Percentiles rank a stretch among this genome's conserved stretches.
Conservation (phyloP, 805 yeast species). For the Pichia californica region DNA sequence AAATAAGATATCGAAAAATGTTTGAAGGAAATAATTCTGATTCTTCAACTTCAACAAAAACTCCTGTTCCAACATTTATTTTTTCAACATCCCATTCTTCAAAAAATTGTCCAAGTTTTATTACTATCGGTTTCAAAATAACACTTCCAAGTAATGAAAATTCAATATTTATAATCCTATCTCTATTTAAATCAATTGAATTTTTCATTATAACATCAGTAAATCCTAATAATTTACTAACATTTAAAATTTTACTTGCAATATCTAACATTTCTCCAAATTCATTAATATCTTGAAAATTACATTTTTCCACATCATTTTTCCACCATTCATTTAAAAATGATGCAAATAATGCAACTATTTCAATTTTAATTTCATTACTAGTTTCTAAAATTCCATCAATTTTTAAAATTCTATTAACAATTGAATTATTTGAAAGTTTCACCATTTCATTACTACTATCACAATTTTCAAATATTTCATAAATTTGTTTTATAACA, state of each 20-base stretch:
- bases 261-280: slow-evolving; percentile 23
- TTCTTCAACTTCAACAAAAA: slow-evolving; percentile 30
- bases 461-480: neutral
- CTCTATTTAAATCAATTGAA: neutral
- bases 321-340: slow-evolving; percentile 19
- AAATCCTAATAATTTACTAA: slow-evolving; percentile 3
- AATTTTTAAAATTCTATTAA: slow-evolving; percentile 3
- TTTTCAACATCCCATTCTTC: slow-evolving; percentile 4
- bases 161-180: neutral
- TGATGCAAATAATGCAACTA: slow-evolving; percentile 15
- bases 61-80: slow-evolving; percentile 5
- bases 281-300: slow-evolving; percentile 29
- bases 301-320: slow-evolving; percentile 30
- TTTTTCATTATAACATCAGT: neutral
- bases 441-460: neutral
- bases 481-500: slow-evolving; percentile 5
- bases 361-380: slow-evolving; percentile 7
- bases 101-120: slow-evolving; percentile 4
- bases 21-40: neutral
- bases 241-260: slow-evolving; percentile 4
- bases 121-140: slow-evolving; percentile 6
- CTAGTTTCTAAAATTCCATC: neutral
- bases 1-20: neutral
- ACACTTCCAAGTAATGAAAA: slow-evolving; percentile 5
- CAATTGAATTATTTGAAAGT: neutral